Base-by-base conservation (phyloP, 2,329 filamentous ascomycete species). In the Alternaria viburni region DNA sequence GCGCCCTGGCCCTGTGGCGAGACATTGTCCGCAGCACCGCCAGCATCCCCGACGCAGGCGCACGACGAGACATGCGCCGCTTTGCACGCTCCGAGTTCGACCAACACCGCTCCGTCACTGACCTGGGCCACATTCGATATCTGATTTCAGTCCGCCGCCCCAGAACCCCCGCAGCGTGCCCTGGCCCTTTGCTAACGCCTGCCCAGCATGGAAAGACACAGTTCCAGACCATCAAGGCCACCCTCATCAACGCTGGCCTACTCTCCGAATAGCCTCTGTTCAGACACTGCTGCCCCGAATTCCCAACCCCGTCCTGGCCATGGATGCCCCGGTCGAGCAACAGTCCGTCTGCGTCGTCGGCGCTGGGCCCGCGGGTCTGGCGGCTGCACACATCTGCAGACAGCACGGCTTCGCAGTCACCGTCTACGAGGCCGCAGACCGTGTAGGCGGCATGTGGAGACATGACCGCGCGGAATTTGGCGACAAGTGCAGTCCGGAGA, bases 391-490 rank as follows among this genome's bases (percentile, higher is more conserved):
- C 80, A 91, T 89, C 0, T 83, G 96, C 26, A 83, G 93, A 9
- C 73, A 65, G 84, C 89, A 79, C 84, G 88, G 73, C 82, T 82
- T 30, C 21, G 94, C 92, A 80, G 89, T 95, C 51, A 90, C 87
- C 4, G 78, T 96, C 23, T 92, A 91, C 71, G 93, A 96, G 52
- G 81, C 85, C 15, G 86, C 89, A 50, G 74, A 84, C 32, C 85
- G 87, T 43, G 84, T 95, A 15, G 93, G 92, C 11, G 93, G 93
- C 0, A 86, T 96, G n/a, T 96, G 93, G 93, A 90, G 90, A 4
- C 69, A 77, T 12, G 68, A 73, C 15, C 71, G 74, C 45, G 80
- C 82, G 2, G 76, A 79, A n/a, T 78, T 79, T 12, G 84, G 82
- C 15, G 88, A 91, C 65, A 90, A 90, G 9, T 85, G 91, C 56